Evolutionary conservation across 176 grass and related monocot species (phyloP).

Genomic region (Aegilops sharonensis): DNA sequence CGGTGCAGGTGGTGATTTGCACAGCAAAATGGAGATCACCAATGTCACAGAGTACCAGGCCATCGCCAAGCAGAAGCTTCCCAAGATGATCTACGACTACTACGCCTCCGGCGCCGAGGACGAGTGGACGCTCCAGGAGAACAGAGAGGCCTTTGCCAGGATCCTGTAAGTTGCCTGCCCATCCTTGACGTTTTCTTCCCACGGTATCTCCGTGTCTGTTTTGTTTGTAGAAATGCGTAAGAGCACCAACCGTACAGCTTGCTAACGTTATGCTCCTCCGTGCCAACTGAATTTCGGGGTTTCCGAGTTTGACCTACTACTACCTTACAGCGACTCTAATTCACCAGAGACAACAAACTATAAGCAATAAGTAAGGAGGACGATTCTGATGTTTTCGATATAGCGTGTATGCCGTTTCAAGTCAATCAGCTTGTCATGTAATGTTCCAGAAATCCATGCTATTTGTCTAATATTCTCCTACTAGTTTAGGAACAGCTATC

Average conservation of each 20-base stretch:
- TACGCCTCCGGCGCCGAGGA: conserved; percentile 95
- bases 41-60: conserved; percentile 91
- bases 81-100: conserved; percentile 91
- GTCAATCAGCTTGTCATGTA: not conserved
- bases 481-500: not conserved
- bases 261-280: no score
- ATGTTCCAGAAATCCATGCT: not conserved
- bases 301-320: not conserved
- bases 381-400: not conserved
- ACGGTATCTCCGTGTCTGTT: not conserved
- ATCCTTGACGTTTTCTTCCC: no score
- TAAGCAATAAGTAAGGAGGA: not conserved
- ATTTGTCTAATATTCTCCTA: not conserved
- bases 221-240: not conserved
- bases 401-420: not conserved
- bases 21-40: conserved; percentile 59
- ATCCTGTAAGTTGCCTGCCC: conserved; percentile 60
- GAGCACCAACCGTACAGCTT: not conserved
- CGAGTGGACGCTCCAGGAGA: conserved; percentile 92
- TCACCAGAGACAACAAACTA: not conserved
- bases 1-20: conserved; percentile 5
- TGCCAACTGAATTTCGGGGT: not conserved
- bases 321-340: not conserved
- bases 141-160: conserved; percentile 83
- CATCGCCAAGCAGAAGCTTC: conserved; percentile 88